A percentile compares a stretch with the other conserved stretches of the same genome.
Conservation (phyloP, 2,329 filamentous ascomycete genomes). For the Aureobasidium sp. region DNA sequence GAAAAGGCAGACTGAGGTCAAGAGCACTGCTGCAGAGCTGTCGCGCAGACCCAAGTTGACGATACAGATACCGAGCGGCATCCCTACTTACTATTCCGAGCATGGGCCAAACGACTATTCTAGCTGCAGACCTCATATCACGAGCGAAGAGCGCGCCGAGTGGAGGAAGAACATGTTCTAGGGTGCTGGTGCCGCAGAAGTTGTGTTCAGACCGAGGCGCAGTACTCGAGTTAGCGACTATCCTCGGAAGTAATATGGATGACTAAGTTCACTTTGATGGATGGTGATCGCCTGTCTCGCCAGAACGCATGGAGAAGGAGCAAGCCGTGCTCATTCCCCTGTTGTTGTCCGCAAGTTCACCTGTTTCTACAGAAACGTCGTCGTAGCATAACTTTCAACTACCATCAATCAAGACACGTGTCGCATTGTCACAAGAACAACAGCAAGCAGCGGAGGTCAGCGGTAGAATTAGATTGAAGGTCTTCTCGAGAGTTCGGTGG, state of each 20-base stretch:
- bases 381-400: neutral
- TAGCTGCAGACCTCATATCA: neutral
- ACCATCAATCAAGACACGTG: neutral
- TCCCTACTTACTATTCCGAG: neutral
- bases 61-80: neutral
- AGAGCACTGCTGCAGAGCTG: neutral
- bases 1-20: neutral
- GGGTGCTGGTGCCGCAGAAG: neutral
- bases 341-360: neutral
- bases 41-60: neutral
- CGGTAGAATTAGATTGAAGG: conserved; percentile 2
- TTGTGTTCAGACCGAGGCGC: neutral
- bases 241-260: neutral
- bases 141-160: neutral
- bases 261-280: conserved; percentile 1
- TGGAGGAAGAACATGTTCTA: conserved; percentile 2
- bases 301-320: neutral
- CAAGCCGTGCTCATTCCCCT: neutral
- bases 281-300: neutral
- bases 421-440: neutral
- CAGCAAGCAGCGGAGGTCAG: neutral
- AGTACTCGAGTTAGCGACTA: neutral
- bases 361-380: neutral
- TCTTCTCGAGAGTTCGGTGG: neutral
- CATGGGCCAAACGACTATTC: neutral